These are phyloP conservation scores for Fusarium tricinctum DNA, from an alignment of 2,329 filamentous ascomycete genomes.

Conservation along the genomic window DNA sequence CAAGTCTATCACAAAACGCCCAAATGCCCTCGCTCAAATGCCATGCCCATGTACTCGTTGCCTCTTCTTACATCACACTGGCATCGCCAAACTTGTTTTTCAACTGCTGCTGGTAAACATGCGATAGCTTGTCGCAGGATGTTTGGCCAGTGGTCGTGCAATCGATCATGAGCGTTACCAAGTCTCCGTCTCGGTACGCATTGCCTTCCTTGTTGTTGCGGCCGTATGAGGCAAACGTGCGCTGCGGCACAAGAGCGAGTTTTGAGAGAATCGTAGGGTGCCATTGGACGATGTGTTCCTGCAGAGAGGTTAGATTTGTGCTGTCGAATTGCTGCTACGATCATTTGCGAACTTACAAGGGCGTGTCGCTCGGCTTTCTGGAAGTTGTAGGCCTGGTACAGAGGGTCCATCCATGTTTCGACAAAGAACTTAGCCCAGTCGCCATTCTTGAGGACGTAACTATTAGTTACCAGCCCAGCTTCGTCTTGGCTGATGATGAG, in stretches of 20 bases:
- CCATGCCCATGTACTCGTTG: constrained; percentile 31
- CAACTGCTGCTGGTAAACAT: constrained; percentile 64
- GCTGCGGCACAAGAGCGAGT: constrained; percentile 89
- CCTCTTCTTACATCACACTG: constrained; percentile 4
- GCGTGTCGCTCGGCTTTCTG: constrained; percentile 94
- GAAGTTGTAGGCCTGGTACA: constrained; percentile 96
- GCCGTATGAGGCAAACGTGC: constrained; percentile 84
- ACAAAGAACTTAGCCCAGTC: constrained; percentile 95
- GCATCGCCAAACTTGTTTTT: constrained; percentile 55
- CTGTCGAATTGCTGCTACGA: background rate
- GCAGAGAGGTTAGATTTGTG: background rate
- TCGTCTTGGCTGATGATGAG: constrained; percentile 88
- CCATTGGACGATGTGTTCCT: constrained; percentile 95
- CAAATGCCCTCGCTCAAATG: constrained; percentile 33
- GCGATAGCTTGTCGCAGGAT: constrained; percentile 80
- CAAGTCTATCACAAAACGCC: constrained; percentile 38
- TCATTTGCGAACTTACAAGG: constrained; percentile 71
- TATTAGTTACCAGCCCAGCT: constrained; percentile 81
- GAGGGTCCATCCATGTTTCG: constrained; percentile 95
- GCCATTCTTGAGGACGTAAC: constrained; percentile 84
- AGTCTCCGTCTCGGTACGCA: constrained; percentile 84
- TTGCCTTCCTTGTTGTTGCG: constrained; percentile 66
- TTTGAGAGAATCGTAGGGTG: constrained; percentile 95
- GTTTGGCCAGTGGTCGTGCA: constrained; percentile 72
- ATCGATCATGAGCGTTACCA: constrained; percentile 82